phyloP scores from a whole-genome alignment of 2,329 filamentous ascomycete species.

The Alternaria longipes region DNA sequence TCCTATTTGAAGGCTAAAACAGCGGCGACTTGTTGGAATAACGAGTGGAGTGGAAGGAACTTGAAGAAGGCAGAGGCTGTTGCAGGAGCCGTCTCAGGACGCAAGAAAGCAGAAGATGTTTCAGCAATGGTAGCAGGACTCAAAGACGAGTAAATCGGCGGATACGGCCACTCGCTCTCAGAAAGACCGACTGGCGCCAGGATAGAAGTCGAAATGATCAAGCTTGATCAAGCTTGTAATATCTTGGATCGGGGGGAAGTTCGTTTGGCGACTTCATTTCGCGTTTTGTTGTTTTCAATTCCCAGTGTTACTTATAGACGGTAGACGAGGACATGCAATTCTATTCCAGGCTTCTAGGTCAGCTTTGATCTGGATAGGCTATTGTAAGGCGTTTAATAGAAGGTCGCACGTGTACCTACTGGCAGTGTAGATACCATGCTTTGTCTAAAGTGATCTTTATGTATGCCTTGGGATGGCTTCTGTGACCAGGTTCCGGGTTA shows the following conservation, averaged over 20 bases:
- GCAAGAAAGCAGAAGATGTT: background rate
- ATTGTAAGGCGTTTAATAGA: background rate
- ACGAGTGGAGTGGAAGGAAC: constrained; percentile 27
- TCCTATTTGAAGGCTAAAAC: constrained; percentile 29
- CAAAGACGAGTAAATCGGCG: background rate
- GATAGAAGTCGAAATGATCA: background rate
- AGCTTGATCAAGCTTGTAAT: too few species aligned
- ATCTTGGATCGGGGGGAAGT: fast-evolving
- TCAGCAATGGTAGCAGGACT: background rate
- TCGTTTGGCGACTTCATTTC: background rate
- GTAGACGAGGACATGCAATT: background rate
- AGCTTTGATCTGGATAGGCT: background rate
- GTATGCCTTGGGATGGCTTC: background rate
- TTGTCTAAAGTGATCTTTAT: background rate
- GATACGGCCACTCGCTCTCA: too few species aligned
- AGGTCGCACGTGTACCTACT: background rate
- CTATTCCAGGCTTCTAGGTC: background rate
- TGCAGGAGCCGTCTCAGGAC: background rate
- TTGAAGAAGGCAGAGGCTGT: background rate
- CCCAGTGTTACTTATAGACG: background rate
- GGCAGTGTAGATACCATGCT: background rate
- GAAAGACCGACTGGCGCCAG: background rate
- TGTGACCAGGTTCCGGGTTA: background rate
- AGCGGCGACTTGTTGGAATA: constrained; percentile 25
- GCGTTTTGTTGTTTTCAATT: constrained; percentile 4